Evolutionary conservation across 768 basidiomycete genomes (phyloP).

Genomic region (Cantharellus anzutake): DNA sequence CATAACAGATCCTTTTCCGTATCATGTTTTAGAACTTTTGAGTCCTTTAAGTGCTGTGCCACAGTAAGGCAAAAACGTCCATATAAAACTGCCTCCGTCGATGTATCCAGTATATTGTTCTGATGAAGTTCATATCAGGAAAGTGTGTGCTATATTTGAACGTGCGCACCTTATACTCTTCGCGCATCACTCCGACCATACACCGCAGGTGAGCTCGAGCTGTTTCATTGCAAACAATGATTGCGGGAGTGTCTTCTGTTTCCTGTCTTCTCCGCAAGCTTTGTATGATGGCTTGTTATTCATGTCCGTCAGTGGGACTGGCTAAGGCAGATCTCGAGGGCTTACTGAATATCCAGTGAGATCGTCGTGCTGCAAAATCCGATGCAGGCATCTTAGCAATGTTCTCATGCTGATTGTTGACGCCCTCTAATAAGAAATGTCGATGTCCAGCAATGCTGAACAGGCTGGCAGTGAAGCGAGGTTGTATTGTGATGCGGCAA

Average conservation of each 20-base stretch:
- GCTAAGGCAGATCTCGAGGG: not conserved
- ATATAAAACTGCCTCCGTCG: not conserved
- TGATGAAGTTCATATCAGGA: not conserved
- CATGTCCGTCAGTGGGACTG: not conserved
- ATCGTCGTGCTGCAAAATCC: not conserved
- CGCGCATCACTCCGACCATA: not conserved
- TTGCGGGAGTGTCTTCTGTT: not conserved
- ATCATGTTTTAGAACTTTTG: not conserved
- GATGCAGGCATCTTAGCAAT: not conserved
- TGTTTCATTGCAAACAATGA: not conserved
- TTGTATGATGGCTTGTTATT: not conserved
- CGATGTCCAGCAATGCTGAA: slow-evolving; percentile 36
- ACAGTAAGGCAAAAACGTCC: not conserved
- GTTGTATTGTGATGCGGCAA: slow-evolving; percentile 30
- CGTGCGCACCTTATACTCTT: not conserved
- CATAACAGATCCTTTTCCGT: no score
- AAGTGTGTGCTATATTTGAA: no score
- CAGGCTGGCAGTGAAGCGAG: slow-evolving; percentile 36
- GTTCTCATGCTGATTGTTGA: not conserved
- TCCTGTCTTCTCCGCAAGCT: not conserved
- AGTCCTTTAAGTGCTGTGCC: not conserved
- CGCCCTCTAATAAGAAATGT: slow-evolving; percentile 21
- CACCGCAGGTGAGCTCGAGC: not conserved
- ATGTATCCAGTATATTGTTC: not conserved
- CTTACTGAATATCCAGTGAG: not conserved